phyloP scores from a whole-genome alignment of 78 protist genomes.

The Dictyostelium intermedium region DNA sequence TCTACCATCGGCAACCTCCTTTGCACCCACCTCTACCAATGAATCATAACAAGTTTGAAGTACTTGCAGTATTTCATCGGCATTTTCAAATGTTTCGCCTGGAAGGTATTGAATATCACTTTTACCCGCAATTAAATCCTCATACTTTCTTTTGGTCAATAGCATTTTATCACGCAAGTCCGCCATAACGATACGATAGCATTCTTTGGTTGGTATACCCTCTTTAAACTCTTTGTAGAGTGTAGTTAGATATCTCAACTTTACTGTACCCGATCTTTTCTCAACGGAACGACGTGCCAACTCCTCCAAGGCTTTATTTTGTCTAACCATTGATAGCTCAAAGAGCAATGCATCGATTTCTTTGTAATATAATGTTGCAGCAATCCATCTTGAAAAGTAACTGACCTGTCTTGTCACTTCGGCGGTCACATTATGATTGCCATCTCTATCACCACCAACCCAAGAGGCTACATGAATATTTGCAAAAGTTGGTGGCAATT shows the following conservation, averaged over 20 bases:
- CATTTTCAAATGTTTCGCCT: conserved; percentile 7
- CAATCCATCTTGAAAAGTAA: conserved; percentile 52
- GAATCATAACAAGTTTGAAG: conserved; percentile 66
- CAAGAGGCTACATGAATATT: conserved; percentile 75
- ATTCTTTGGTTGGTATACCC: conserved; percentile 80
- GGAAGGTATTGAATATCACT: neutral
- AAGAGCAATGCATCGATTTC: conserved; percentile 80
- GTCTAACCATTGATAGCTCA: conserved; percentile 75
- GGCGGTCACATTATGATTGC: conserved; percentile 87
- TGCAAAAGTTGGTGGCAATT: conserved; percentile 71
- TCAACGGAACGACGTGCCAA: conserved; percentile 1
- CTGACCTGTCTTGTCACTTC: conserved; percentile 47
- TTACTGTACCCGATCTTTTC: neutral
- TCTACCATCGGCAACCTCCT: conserved; percentile 78
- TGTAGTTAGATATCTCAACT: conserved; percentile 8
- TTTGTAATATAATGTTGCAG: conserved; percentile 45
- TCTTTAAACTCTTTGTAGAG: conserved; percentile 77
- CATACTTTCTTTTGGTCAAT: conserved; percentile 57
- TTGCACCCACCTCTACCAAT: conserved; percentile 70
- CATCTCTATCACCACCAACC: conserved; percentile 93
- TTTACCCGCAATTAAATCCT: conserved; percentile 63
- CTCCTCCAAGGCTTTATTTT: conserved; percentile 16
- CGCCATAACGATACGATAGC: conserved; percentile 76
- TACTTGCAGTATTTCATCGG: conserved; percentile 68
- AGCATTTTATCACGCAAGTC: conserved; percentile 78